Conservation (phyloP, 169 alveolate species). For the Besnoitia besnoiti region DNA sequence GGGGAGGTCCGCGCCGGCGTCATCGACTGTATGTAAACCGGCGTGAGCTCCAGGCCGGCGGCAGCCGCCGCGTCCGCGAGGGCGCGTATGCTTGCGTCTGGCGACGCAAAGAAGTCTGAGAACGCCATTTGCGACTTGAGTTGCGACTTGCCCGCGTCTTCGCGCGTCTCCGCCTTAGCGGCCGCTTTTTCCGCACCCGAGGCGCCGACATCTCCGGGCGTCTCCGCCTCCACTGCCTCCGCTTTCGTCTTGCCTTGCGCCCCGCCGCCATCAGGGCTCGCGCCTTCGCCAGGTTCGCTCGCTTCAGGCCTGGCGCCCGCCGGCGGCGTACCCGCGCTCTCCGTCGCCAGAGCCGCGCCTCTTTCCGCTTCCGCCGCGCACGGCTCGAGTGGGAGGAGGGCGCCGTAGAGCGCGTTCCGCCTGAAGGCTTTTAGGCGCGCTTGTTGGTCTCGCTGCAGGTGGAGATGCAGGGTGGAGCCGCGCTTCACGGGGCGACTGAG, state of each 20-base stretch:
- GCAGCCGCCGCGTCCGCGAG: conserved; percentile 19
- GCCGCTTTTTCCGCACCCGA: background rate
- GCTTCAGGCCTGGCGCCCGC: too few species aligned
- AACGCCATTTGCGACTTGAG: background rate
- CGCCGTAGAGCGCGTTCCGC: too few species aligned
- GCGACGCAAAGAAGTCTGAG: background rate
- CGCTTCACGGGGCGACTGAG: background rate
- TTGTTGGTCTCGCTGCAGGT: background rate
- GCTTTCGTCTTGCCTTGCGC: too few species aligned
- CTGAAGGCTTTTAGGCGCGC: too few species aligned
- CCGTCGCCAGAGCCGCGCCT: too few species aligned
- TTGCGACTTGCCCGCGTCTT: background rate
- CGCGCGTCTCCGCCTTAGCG: background rate
- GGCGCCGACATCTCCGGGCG: background rate
- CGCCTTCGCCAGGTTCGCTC: too few species aligned
- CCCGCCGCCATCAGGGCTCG: too few species aligned
- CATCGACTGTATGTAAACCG: conserved; percentile 9
- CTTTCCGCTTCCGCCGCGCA: background rate
- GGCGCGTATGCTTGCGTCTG: background rate
- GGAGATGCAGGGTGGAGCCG: background rate
- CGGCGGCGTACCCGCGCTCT: too few species aligned
- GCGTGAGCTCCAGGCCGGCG: conserved; percentile 11
- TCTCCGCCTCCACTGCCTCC: too few species aligned
- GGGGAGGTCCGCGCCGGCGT: background rate
- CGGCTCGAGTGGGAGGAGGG: background rate